A percentile compares a stretch with the other conserved stretches of the same genome.
phyloP scores from a whole-genome alignment of 169 alveolate genomes.

The Blepharisma undulans region DNA sequence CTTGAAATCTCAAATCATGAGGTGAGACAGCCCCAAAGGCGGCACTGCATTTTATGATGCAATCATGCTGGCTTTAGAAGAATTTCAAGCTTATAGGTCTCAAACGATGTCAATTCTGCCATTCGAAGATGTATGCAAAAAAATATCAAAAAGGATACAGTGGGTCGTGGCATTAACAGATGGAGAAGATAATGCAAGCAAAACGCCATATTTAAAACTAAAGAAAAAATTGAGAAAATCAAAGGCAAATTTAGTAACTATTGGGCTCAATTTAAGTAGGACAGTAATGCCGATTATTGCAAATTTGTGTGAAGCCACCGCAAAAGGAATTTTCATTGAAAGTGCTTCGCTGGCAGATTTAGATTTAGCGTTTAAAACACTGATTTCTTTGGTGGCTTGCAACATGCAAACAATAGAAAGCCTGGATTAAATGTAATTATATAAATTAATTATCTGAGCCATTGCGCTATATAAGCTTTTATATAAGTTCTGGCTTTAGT shows the following conservation, averaged over 20 bases:
- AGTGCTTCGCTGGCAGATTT: not conserved
- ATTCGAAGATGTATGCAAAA: not conserved
- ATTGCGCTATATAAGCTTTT: not conserved
- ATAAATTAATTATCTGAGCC: not conserved
- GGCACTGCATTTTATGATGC: conserved; percentile 35
- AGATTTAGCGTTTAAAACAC: conserved; percentile 8
- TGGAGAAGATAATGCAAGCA: conserved; percentile 29
- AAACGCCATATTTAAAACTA: not conserved
- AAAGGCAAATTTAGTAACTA: not conserved
- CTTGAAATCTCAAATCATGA: not conserved
- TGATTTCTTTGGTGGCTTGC: not conserved
- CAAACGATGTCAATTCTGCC: not conserved
- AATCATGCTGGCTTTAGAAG: not conserved
- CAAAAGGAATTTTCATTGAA: conserved; percentile 10
- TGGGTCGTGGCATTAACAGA: conserved; percentile 18
- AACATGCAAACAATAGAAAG: not conserved
- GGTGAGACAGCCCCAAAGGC: not conserved
- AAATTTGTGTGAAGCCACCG: not conserved
- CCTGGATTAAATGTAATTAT: not conserved
- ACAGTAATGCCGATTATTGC: not conserved
- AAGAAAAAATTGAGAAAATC: not conserved
- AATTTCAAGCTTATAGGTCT: not conserved
- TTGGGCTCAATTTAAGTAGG: not conserved
- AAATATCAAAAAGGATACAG: not conserved
- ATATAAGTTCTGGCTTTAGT: conserved; percentile 42